These are phyloP conservation scores for Digitaria exilis DNA, from an alignment of 202 grass and related monocot genomes.

Conservation along the genomic window DNA sequence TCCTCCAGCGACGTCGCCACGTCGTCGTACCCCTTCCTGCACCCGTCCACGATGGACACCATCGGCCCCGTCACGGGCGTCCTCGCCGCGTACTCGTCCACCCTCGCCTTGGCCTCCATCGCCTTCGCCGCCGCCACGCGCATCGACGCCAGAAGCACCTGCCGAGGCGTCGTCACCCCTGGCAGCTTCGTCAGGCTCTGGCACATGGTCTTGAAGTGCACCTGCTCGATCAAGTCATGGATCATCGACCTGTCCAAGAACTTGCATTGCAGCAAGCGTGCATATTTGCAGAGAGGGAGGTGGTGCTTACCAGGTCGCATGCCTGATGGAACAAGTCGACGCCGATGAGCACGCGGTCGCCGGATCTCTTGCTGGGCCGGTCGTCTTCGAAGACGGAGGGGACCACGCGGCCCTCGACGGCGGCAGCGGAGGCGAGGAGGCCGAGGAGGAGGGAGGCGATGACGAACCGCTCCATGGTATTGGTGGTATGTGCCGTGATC, in stretches of 20 bases:
- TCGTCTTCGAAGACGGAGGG: neutral
- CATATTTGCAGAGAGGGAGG: no score
- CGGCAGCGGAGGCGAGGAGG: neutral
- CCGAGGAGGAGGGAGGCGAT: neutral
- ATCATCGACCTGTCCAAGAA: neutral
- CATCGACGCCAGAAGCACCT: slow-evolving; percentile 38
- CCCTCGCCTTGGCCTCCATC: neutral
- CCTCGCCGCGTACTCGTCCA: slow-evolving; percentile 19
- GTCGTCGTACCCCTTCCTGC: slow-evolving; percentile 37
- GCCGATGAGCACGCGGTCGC: neutral
- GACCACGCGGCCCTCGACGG: neutral
- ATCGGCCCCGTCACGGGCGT: slow-evolving; percentile 21
- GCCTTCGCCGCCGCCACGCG: slow-evolving; percentile 21
- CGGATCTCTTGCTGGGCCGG: neutral
- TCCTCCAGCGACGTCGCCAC: slow-evolving; percentile 32
- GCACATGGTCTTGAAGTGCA: slow-evolving; percentile 44
- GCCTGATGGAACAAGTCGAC: neutral
- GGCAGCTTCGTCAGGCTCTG: slow-evolving; percentile 26
- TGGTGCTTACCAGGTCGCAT: slow-evolving; percentile 23
- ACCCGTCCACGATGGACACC: slow-evolving; percentile 33
- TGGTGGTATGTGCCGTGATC: neutral
- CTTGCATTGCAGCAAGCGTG: no score
- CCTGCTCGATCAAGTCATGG: neutral
- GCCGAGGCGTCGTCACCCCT: slow-evolving; percentile 6
- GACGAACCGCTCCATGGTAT: slow-evolving; percentile 41